Base-by-base conservation (phyloP, 768 basidiomycete species). In the Lactifluus echinatus region DNA sequence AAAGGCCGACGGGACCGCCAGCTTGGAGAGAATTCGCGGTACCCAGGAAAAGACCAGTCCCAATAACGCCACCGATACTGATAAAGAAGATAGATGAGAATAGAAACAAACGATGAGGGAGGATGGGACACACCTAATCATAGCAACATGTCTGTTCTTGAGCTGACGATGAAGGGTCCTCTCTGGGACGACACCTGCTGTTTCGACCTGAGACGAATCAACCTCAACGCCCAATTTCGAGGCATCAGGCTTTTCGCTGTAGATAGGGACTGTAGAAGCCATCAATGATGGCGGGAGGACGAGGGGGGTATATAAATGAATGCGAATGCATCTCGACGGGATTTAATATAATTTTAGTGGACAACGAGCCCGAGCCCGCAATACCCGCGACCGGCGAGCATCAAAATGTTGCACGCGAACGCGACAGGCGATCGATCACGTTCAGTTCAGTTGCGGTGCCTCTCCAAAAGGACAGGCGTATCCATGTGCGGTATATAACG, bases 1-100 rank as follows among this genome's bases (percentile, higher is more conserved):
- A 66, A 7, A 91, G 76, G 66, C 85, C 89, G 40, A 85, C 70
- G 1, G 90, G 90, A n/a, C 87, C 87, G 48, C 87, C 87, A 47
- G 76, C 68, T 26, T 60, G 48, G 4, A 80, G 68, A 21, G 79
- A 71, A 10, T 58, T 69, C 3, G 75, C 79, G 2, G 86, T 88
- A 15, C 86, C 60, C 42, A 57, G 33, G 47, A 61, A 61, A n/a
- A 56, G 33, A 10, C 31, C 31, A 31, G 31, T 31, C 10, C 31
- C 31, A 56, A 76, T 76, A 39, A 76, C 74, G 67, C 70, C 72
- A 36, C 72, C 72, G 50, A 73, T 73, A 63, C 31, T 31, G 10
- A 31, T n/a, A n/a, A n/a, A n/a, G n/a, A n/a, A n/a, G n/a, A n/a
- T n/a, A 31, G 31, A 31, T 31, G 31, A 31, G 10, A 31, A 31